Base-by-base conservation (phyloP, 2,329 filamentous ascomycete species). In the Pezicula radicicola region DNA sequence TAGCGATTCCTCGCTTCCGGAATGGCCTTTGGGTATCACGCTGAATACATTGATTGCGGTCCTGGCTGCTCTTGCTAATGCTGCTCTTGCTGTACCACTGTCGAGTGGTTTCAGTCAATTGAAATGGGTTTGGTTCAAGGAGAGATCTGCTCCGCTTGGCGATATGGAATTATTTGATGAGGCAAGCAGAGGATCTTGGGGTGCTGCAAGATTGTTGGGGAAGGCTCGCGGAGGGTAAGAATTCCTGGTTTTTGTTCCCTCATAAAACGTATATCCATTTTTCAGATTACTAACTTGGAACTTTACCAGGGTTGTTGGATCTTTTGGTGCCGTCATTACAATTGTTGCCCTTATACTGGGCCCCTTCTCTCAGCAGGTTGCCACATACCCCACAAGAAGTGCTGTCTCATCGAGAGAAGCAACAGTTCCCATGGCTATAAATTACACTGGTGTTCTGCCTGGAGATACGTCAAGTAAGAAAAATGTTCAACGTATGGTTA, bases 21-120 rank as follows among this genome's bases (percentile, higher is more conserved):
- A 65, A 13, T 69, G 68, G 64, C 61, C 67, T 0, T 52, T 67
- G 19, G 63, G 60, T 12, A 62, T 67, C 30, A 65, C 60, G 0
- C 55, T 69, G 42, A 69, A 69, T 54, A 59, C 65, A 1, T 43
- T 67, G 30, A 52, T 68, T 1, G 68, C 67, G 1, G 48, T 68
- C 7, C 47, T 63, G 4, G 61, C 21, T 3, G 42, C 42, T 45
- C 27, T 45, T 28, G 42, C 42, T 10, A 45, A 45, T 30, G 21
- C 42, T 45, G 10, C 42, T 30, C n/a, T 45, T 6, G 42, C 42
- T 15, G 42, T 45, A 5, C 42, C 42, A 12, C 28, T 45, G 42
- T 45, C 42, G 6, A 45, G 42, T 16, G 42, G 42, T 4, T 45
- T 45, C 8, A 45, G 52, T 15, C 52, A 52, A 39, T 45, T 55